Percentiles rank a stretch among this genome's conserved stretches.
Evolutionary conservation across 2,329 filamentous ascomycete species (phyloP).

Genomic region (Fusarium ramigenum): DNA sequence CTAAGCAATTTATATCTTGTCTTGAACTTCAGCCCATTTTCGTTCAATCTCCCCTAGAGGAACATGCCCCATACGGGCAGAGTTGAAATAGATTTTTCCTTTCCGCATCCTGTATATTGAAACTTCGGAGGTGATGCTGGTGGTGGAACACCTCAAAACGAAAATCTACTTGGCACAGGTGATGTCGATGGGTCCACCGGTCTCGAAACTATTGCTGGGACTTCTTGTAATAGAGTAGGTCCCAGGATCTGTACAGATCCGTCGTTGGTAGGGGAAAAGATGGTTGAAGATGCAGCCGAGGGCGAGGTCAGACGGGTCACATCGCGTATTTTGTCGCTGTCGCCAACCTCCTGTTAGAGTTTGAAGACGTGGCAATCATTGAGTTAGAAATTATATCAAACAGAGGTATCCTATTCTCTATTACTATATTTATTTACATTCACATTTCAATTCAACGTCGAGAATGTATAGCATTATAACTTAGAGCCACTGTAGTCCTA

Average conservation of each 20-base stretch:
- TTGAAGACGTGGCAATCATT: neutral
- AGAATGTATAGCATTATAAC: too few species aligned
- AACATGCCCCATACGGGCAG: neutral
- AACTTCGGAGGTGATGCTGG: accelerated
- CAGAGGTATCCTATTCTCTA: too few species aligned
- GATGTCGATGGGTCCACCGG: accelerated
- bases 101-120: accelerated
- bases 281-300: neutral
- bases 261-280: neutral
- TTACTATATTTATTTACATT: too few species aligned
- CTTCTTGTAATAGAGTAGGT: accelerated
- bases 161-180: neutral
- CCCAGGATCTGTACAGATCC: accelerated
- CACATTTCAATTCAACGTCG: too few species aligned
- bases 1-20: neutral
- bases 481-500: too few species aligned
- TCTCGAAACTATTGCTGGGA: neutral
- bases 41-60: accelerated
- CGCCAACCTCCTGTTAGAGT: accelerated
- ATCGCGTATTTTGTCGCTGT: neutral
- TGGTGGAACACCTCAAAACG: neutral
- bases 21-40: neutral
- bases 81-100: neutral
- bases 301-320: accelerated
- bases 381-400: neutral